Base-by-base conservation (phyloP, 2,329 filamentous ascomycete genomes). In the Hymenoscyphus scutula region DNA sequence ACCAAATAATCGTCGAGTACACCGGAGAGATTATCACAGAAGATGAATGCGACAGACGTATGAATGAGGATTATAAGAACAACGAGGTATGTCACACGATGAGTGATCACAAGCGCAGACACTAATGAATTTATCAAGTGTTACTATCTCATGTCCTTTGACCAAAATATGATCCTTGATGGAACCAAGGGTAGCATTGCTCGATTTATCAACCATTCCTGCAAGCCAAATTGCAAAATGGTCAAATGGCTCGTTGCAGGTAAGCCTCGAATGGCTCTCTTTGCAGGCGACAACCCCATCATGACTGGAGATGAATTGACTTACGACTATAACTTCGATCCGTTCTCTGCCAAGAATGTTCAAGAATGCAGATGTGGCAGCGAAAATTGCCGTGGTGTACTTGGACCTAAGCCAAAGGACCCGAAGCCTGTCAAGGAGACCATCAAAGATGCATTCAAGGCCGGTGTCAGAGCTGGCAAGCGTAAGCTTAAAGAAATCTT, bases 1-100 rank as follows among this genome's bases (percentile, higher is more conserved):
- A 94, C 71, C 92, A 98, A 78, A 96, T 99, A 74, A 98, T 99
- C 73, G 94, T 98, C 78, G 95, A 99, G 74, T 99, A 99, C 74
- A 94, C 93, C 0, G 95, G 95, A 48, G 95, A 99, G 77, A 97
- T 99, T 69, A 96, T 99, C 72, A 97, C 92, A 0, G 92, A 96
- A 73, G 88, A 89, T 32, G 95, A 99, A 75, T 97, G 93, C 73
- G 92, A 98, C 74, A 85, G 90, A 55, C 88, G 95, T 61, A 97
- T 98, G 93, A 92, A 90, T 64, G 89, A 94, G 66, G 84, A 90
- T 63, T 99, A 99, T 79, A 96, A 95, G 76, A 85, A 97, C 74
- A 96, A 97, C 71, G 89, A 95, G 78, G 92, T 96, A 75, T 76
- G 86, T 76, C 34, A 23, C 53, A 54, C 29, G 54, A 19, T 37